Evolutionary conservation across 2,329 filamentous ascomycete species (phyloP), one percentile per base, ranked within the genome.

Genomic region (Scleromitrula shiraiana): DNA sequence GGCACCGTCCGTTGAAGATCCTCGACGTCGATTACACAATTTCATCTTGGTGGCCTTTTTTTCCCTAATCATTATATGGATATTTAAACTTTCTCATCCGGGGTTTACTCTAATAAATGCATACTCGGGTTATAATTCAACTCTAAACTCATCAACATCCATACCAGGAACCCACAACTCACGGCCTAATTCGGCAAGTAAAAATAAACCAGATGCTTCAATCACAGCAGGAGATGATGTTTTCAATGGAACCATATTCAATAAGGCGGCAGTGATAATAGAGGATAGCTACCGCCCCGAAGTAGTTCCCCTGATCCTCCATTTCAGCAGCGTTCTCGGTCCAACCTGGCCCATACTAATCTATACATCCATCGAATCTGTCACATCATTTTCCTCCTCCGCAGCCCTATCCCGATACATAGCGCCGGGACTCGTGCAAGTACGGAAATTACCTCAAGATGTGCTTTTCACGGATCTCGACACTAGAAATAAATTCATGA

Each of bases 331-430:
- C 35, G 64, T 69, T 9, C 65, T 73, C 4, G 70, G 70, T 1
- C 68, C 69, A 8, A 52, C 54, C 8, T 73, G 70, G 70, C 69
- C 69, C 4, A 64, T 73, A 32, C 60, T 72, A 19, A 65, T 72
- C 35, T 70, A 68, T 53, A 72, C 70, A 5, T 61, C 64, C 2
- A 53, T 61, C n/a, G 56, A 59, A 45, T 49, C 53, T 1, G 46
- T 57, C 1, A 50, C 48, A 2, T 50, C 53, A 27, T 64, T 62
- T 15, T 62, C 62, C 20, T 48, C 64, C 23, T 66, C 65, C 3
- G 61, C 65, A 1, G 53, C 67, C 9, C 65, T 70, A 45, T 57
- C 58, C 9, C 67, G 67, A 5, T 65, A 67, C n/a, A 50, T 70
- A 6, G 54, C 56, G 15, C 46, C 56, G 4, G 59, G 62, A 12